phyloP scores from a whole-genome alignment of 345 rosid species.

The Eucalyptus curtisii region DNA sequence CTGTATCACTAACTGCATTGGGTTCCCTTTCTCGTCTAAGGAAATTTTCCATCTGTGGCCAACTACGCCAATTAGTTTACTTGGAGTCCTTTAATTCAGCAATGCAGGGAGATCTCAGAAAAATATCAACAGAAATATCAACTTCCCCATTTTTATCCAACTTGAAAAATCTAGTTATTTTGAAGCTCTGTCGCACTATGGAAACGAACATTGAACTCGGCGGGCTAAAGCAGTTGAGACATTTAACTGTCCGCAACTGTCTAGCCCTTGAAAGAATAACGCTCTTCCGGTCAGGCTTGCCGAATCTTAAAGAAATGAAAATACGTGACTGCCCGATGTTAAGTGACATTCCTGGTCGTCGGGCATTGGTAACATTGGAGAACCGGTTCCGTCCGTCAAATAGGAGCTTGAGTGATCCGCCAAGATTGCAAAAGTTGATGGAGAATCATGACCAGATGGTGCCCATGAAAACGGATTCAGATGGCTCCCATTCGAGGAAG shows the following conservation, averaged over 20 bases:
- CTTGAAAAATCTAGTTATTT: neutral
- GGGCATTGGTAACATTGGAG: neutral
- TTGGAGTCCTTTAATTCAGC: neutral
- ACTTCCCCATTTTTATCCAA: neutral
- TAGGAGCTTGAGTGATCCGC: accelerated
- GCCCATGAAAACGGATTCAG: neutral
- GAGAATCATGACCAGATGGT: neutral
- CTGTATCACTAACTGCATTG: accelerated
- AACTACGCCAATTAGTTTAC: accelerated
- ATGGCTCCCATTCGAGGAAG: conserved; percentile 42
- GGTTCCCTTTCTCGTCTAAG: neutral
- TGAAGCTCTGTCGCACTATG: neutral
- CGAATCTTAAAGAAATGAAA: neutral
- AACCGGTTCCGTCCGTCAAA: neutral
- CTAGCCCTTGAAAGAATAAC: neutral
- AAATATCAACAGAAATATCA: no score
- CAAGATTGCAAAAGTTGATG: neutral
- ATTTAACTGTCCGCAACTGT: neutral
- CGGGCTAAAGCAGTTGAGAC: neutral
- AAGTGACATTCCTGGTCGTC: accelerated
- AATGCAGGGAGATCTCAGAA: neutral
- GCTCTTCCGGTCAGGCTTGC: accelerated
- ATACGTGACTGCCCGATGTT: neutral
- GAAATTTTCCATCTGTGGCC: accelerated
- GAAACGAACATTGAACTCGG: neutral